Conservation (phyloP, 139 green algal species). For the Tetraselmis striata region DNA sequence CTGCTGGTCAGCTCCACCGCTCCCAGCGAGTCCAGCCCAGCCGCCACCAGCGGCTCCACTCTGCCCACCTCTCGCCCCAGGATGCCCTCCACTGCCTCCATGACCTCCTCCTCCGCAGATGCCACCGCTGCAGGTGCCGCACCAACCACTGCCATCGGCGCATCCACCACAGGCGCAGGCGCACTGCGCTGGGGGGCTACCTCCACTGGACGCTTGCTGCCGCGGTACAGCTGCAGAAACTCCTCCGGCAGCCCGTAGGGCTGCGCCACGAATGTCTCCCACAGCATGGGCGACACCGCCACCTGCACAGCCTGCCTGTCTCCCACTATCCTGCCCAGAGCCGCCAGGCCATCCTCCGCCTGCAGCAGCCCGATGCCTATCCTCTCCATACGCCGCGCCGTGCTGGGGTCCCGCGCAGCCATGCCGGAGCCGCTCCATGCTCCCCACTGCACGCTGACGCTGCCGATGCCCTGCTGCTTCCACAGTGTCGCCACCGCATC, state of each 20-base stretch:
- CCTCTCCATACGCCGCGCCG: constrained; percentile 50
- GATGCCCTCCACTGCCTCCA: constrained; percentile 12
- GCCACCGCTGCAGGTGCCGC: neutral
- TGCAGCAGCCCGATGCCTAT: constrained; percentile 57
- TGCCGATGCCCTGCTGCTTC: constrained; percentile 12
- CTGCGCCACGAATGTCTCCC: neutral
- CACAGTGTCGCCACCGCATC: constrained; percentile 27
- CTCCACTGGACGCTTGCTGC: no score
- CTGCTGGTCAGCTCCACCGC: constrained; percentile 59
- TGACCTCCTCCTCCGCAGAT: neutral
- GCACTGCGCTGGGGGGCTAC: neutral
- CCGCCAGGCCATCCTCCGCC: constrained; percentile 23
- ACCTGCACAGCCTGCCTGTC: neutral
- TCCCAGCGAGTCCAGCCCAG: constrained; percentile 62
- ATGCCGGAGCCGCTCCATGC: constrained; percentile 80
- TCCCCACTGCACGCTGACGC: constrained; percentile 75
- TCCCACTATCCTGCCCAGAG: neutral
- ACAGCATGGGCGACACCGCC: neutral
- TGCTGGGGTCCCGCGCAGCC: constrained; percentile 51
- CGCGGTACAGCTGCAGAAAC: neutral
- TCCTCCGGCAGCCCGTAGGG: neutral
- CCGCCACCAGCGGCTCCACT: constrained; percentile 47
- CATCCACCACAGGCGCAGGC: neutral
- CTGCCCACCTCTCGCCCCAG: constrained; percentile 16
- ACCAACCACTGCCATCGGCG: neutral